Evolutionary conservation across 2,329 filamentous ascomycete species (phyloP).

Genomic region (Tolypocladium tundrense): DNA sequence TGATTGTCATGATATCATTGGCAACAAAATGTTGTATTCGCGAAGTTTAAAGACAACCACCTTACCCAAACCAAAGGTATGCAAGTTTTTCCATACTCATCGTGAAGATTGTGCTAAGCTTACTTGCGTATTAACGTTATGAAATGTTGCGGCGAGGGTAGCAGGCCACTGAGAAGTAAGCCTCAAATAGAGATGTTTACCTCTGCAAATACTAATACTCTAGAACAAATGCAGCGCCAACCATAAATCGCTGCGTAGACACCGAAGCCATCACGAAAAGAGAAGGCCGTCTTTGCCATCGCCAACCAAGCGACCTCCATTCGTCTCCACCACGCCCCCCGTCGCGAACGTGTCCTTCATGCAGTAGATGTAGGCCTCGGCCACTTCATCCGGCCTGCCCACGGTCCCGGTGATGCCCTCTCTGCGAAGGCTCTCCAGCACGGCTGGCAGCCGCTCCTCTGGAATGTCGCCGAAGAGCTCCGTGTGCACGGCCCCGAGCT

Average conservation of each 20-base stretch:
- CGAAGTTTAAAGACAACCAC: no score
- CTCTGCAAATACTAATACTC: no score
- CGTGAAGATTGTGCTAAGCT: no score
- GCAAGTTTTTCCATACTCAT: no score
- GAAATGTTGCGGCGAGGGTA: no score
- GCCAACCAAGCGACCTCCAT: conserved; percentile 14
- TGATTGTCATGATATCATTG: no score
- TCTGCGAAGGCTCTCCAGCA: conserved; percentile 7
- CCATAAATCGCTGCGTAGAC: neutral
- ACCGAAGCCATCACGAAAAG: neutral
- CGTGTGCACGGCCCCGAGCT: conserved; percentile 43
- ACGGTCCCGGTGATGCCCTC: conserved; percentile 11
- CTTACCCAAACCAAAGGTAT: no score
- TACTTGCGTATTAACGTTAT: no score
- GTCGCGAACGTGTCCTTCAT: conserved; percentile 31
- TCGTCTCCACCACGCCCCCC: conserved; percentile 16
- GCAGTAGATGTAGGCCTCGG: conserved; percentile 31
- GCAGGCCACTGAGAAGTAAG: no score
- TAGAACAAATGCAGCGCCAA: neutral
- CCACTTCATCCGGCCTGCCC: conserved; percentile 27
- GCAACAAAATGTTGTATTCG: no score
- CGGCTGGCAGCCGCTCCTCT: conserved; percentile 4
- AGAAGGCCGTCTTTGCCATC: conserved; percentile 5
- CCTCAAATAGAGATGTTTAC: no score
- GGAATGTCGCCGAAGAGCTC: conserved; percentile 20